A percentile compares a stretch with the other conserved stretches of the same genome.
phyloP scores from a whole-genome alignment of 345 rosid genomes.

The Lepidium sativum region DNA sequence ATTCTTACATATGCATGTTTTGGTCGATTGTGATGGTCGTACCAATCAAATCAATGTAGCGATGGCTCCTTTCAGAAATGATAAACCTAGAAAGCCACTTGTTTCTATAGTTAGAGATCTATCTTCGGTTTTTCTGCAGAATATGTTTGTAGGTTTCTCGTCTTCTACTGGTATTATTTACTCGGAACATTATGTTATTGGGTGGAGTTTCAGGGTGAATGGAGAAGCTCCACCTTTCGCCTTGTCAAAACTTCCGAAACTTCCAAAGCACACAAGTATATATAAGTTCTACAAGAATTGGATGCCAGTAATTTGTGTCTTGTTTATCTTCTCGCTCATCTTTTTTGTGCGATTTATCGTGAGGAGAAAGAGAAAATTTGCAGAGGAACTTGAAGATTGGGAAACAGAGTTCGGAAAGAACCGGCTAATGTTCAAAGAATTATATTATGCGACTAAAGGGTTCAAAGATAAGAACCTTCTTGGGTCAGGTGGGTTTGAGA shows the following conservation, averaged over 20 bases:
- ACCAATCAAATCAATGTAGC: conserved; percentile 37
- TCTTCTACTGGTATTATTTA: conserved; percentile 31
- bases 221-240: conserved; percentile 35
- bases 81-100: conserved; percentile 41
- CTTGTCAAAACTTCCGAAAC: conserved; percentile 40
- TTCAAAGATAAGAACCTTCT: too few species aligned
- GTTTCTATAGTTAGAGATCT: conserved; percentile 38
- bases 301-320: conserved; percentile 11
- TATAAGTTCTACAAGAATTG: conserved; percentile 22
- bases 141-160: conserved; percentile 55
- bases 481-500: too few species aligned
- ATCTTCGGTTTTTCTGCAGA: conserved; percentile 22
- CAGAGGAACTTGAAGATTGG: conserved; percentile 64
- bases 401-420: conserved; percentile 58
- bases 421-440: too few species aligned
- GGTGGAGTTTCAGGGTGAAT: conserved; percentile 56
- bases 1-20: conserved; percentile 61
- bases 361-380: conserved; percentile 38
- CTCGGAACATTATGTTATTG: conserved; percentile 38
- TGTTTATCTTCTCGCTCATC: not conserved
- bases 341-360: conserved; percentile 1
- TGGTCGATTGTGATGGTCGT: conserved; percentile 64
- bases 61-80: conserved; percentile 28
- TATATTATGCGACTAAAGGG: too few species aligned
- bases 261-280: conserved; percentile 25